Evolutionary conservation across 345 rosid genomes (phyloP), one percentile per base, ranked within the genome.

Genomic region (Camelina laxa): DNA sequence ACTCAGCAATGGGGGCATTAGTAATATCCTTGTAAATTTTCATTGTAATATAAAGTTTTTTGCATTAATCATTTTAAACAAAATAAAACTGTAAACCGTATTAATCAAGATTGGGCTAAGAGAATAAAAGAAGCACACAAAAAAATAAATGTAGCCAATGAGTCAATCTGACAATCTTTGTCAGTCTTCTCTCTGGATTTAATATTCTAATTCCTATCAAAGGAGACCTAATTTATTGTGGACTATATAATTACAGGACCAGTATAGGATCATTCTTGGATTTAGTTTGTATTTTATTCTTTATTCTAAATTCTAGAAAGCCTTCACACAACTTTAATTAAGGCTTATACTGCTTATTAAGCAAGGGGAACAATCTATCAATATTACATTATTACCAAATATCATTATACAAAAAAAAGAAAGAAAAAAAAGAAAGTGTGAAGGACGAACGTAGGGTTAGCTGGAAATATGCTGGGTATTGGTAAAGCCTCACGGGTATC

Each of bases 81-180:
- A n/a, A n/a, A n/a, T n/a, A n/a, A n/a, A n/a, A n/a, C n/a, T n/a
- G n/a, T n/a, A n/a, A n/a, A n/a, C n/a, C n/a, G n/a, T n/a, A n/a
- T n/a, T 45, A 17, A 22, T 24, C 59, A 71, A 36, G 5, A 35
- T 15, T 33, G 13, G 48, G 31, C 21, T 15, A 45, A 45, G 56
- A 13, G 15, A 31, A 45, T 19, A 44, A 7, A 41, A 41, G 17
- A 69, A 58, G 27, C 24, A 22, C 45, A 19, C n/a, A 13, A 24
- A 35, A 45, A 31, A 14, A 2, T 58, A 39, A 61, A 51, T 12
- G 30, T 27, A 39, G 14, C 19, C 2, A 42, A 21, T 16, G 65
- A 64, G 64, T 64, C 70, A 60, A 55, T n/a, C n/a, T 54, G 45
- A 64, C 49, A 73, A 73, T 73, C 63, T 64, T 44, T 73, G 77